Conservation (phyloP, 2,329 filamentous ascomycete species). For the Cladosporium sp. region DNA sequence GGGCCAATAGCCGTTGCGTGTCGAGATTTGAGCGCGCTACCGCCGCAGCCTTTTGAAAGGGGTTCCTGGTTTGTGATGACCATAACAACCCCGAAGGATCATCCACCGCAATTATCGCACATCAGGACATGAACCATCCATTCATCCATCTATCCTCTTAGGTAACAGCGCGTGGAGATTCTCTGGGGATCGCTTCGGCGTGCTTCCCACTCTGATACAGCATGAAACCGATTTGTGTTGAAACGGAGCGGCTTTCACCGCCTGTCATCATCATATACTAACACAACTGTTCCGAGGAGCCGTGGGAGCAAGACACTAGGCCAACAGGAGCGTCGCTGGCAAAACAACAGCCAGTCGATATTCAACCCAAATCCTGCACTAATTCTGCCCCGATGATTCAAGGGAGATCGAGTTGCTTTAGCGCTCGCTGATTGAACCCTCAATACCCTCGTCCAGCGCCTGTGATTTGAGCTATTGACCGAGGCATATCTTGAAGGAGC, state of each 20-base stretch:
- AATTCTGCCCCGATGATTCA: no score
- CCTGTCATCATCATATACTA: not conserved
- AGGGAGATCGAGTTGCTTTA: no score
- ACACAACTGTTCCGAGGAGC: no score
- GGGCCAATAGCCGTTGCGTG: not conserved
- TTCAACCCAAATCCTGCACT: no score
- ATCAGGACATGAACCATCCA: not conserved
- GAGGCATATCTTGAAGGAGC: no score
- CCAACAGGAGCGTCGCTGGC: no score
- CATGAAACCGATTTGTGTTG: not conserved
- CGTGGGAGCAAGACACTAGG: no score
- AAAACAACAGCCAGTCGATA: no score
- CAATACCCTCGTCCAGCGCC: no score
- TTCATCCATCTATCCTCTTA: no score
- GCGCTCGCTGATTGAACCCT: no score
- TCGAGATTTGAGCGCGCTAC: not conserved
- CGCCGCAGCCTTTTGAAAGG: conserved; percentile 1
- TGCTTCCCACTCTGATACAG: not conserved
- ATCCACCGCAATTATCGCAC: conserved; percentile 1
- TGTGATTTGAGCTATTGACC: no score
- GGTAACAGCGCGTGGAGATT: conserved; percentile 6
- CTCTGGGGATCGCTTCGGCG: conserved; percentile 6
- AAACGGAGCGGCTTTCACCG: not conserved
- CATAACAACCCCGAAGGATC: not conserved
- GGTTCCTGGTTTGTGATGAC: not conserved